Conservation (phyloP, 768 basidiomycete genomes). For the Lanmaoa rubissima region DNA sequence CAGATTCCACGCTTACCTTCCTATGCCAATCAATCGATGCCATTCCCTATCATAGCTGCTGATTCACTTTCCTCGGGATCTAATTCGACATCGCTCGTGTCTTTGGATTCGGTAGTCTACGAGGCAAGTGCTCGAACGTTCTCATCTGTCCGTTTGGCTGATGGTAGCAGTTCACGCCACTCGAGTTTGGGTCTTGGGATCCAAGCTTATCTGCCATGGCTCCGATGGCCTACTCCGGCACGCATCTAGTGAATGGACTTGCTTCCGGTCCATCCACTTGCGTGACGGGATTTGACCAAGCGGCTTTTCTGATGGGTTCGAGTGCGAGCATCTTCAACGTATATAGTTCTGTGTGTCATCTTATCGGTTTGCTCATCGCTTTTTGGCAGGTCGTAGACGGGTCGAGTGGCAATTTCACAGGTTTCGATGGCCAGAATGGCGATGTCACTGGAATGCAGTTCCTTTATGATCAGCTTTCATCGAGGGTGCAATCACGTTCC, state of each 20-base stretch:
- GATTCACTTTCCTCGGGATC: slow-evolving; percentile 51
- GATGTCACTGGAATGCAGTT: slow-evolving; percentile 38
- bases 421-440: slow-evolving; percentile 9
- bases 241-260: slow-evolving; percentile 55
- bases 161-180: slow-evolving; percentile 48
- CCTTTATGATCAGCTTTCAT: slow-evolving; percentile 46
- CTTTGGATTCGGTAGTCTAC: slow-evolving; percentile 50
- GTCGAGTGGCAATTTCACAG: slow-evolving; percentile 35
- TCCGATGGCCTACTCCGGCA: slow-evolving; percentile 63
- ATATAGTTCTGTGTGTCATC: slow-evolving; percentile 5
- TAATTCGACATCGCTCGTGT: slow-evolving; percentile 37
- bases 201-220: slow-evolving; percentile 68
- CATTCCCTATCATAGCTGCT: slow-evolving; percentile 66
- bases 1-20: slow-evolving; percentile 48
- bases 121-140: slow-evolving; percentile 41
- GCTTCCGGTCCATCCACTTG: slow-evolving; percentile 58
- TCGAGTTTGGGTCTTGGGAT: slow-evolving; percentile 75
- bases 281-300: slow-evolving; percentile 73
- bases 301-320: slow-evolving; percentile 70
- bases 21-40: slow-evolving; percentile 49
- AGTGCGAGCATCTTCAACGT: slow-evolving; percentile 72
- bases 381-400: slow-evolving; percentile 50
- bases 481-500: slow-evolving; percentile 46
- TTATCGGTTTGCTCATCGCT: not conserved
- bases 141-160: slow-evolving; percentile 4